Base-by-base conservation (phyloP, 768 basidiomycete genomes). In the Gautieria morchelliformis region DNA sequence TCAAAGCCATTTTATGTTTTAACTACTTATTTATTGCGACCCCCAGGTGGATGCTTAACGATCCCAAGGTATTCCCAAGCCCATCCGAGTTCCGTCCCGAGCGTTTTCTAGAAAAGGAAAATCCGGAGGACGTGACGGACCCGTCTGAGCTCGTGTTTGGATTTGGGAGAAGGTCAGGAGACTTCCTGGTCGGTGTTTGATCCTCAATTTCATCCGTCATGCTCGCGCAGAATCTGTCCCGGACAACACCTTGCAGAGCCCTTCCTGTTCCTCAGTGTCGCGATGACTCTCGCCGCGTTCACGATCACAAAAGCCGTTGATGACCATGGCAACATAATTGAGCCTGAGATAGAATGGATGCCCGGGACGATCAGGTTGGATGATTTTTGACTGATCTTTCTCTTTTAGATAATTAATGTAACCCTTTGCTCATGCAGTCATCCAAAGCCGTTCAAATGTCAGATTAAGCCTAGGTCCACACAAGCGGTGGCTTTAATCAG, bases 221-320 rank as follows among this genome's bases (percentile, higher is more conserved):
- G 14, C n/a, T 10, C n/a, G 45, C 4, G 17, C 19, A 46, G 45
- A 17, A 46, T 46, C 6, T 78, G 77, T 53, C 72, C 76, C n/a
- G 79, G 78, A 6, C 65, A 70, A 24, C 55, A 73, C 47, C 62
- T 81, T 40, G 77, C 73, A 5, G 73, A 77, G 19, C 67, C 71
- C 1, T 74, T 71, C 3, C 54, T 70, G 4, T 69, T 65, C 15
- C 27, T 27, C 27, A 27, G 27, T 27, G 27, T 27, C 5, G 27
- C 27, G 27, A 27, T 27, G 27, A 27, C 63, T 10, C 64, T 76
- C 30, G 70, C 73, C 3, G 52, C 68, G 2, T 73, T 75, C 59
- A 61, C 62, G 14, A 71, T 76, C 48, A 56, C 49, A 74, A 60
- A 71, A 78, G 33, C 78, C 78, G 2, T 63, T 72, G 1, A 74